Percentiles rank a stretch among this genome's conserved stretches.
These are phyloP conservation scores for Pistacia integerrima DNA, from an alignment of 345 rosid species.

Conservation along the genomic window DNA sequence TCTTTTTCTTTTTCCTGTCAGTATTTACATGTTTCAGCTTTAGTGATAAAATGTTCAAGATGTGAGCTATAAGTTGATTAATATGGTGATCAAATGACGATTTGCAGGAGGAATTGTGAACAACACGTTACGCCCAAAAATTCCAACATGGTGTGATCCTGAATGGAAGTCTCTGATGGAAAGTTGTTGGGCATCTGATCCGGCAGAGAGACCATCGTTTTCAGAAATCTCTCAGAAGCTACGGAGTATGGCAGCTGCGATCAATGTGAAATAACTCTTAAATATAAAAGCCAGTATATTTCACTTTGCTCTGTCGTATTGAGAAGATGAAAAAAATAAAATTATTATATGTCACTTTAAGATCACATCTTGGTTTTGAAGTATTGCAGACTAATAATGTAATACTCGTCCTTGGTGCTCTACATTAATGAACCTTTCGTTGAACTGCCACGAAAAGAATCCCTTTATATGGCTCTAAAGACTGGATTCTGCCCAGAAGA, in stretches of 20 bases:
- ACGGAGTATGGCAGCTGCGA: conserved; percentile 94
- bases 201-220: conserved; percentile 90
- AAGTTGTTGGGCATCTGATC: conserved; percentile 90
- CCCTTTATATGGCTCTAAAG: conserved; percentile 12
- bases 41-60: neutral
- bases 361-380: conserved; percentile 26
- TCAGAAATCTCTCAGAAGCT: conserved; percentile 85
- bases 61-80: neutral
- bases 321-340: conserved; percentile 16
- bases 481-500: conserved; percentile 18
- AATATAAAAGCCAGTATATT: conserved; percentile 9
- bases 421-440: conserved; percentile 15
- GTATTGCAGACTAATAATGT: conserved; percentile 32
- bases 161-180: conserved; percentile 96
- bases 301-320: conserved; percentile 14
- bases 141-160: conserved; percentile 98
- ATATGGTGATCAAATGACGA: neutral
- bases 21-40: neutral
- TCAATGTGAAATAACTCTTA: conserved; percentile 66
- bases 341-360: conserved; percentile 19
- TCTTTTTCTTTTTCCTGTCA: neutral
- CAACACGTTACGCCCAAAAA: conserved; percentile 85
- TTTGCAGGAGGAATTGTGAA: conserved; percentile 91
- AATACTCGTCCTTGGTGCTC: conserved; percentile 27
- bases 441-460: conserved; percentile 25